Conservation (phyloP, 257 asterid genomes). For the Solanum pimpinellifolium region DNA sequence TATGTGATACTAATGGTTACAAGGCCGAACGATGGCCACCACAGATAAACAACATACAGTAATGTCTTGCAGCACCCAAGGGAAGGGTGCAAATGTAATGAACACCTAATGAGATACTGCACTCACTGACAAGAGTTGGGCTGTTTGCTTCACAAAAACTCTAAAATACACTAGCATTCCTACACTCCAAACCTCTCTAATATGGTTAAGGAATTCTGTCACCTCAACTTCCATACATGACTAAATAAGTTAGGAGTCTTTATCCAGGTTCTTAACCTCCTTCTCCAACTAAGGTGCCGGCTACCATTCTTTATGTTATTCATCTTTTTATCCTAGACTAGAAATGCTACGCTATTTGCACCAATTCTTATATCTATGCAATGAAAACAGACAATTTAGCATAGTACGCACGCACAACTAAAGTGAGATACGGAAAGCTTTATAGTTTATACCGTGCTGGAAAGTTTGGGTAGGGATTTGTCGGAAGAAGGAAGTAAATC, state of each 20-base stretch:
- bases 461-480: slow-evolving; percentile 77
- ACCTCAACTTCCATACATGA: background rate
- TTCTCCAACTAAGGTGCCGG: background rate
- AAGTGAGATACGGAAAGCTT: slow-evolving; percentile 14
- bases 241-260: background rate
- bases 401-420: background rate
- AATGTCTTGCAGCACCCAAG: background rate
- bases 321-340: background rate
- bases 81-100: background rate
- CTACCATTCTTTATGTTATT: background rate
- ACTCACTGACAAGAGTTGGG: background rate
- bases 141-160: background rate
- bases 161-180: background rate
- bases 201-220: background rate
- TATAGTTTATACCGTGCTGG: slow-evolving; percentile 61
- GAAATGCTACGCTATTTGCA: background rate
- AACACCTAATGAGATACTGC: background rate
- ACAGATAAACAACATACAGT: background rate
- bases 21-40: background rate
- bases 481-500: slow-evolving; percentile 72
- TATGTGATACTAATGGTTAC: background rate
- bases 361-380: background rate
- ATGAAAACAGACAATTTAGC: background rate
- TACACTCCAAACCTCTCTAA: background rate
- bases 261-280: background rate